Base-by-base conservation (phyloP, 805 yeast species). In the Tetrapisispora pingtungensis region DNA sequence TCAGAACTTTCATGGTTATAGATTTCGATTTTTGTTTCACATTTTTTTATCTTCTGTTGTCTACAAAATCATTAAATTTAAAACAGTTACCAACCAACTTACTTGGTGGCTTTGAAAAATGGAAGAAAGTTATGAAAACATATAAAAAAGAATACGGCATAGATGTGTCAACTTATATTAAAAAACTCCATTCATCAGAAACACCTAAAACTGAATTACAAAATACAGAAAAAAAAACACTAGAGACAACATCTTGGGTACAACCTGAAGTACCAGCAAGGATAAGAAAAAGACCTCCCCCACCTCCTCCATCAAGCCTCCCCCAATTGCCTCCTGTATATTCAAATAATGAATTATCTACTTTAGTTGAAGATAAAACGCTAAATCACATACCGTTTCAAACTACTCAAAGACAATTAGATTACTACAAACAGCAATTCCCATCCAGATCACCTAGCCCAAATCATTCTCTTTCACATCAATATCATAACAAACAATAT, bases 71-170 rank as follows among this genome's bases (percentile, higher is more conserved):
- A 4, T 46, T 46, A 22, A 40, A 40, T 19, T 27, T 56, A 36
- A 49, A 47, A 24, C 46, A 52, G 27, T 46, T 52, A 3, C 67
- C 67, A 18, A 61, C 61, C 27, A 49, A 55, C 31, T 48, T 74
- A 24, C 53, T 65, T 18, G 78, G 78, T 20, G 77, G 77, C 1
- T 69, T 65, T 46, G 68, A 66, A 33, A 66, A 69, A 36, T 72
- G 77, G 77, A 50, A 59, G 15, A 58, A 59, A 33, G 57, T 57
- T 20, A 33, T 69, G 10, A 58, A 60, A 10, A 61, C 59, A 10
- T 55, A 60, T n/a, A 50, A 61, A 10, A 48, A 45, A 12, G 50
- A 55, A 20, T 54, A 50, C 20, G 47, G 49, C 5, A 56, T 67
- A 19, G 49, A 47, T 12, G 50, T 55, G 4, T 53, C 51, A n/a